phyloP scores from a whole-genome alignment of 140 eudicot species.

The Stevia rebaudiana region DNA sequence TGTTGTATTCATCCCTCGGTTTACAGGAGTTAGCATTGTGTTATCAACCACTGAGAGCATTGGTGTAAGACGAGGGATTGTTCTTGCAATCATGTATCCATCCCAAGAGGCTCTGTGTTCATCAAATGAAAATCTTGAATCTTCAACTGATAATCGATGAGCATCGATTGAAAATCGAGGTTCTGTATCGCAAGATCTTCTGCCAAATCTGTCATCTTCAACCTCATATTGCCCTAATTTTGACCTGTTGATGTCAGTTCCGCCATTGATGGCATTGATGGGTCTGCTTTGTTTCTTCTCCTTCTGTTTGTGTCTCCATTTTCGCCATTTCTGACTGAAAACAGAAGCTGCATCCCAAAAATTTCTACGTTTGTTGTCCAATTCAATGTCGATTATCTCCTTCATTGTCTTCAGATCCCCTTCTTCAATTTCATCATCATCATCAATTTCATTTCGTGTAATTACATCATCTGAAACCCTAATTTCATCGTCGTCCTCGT shows the following conservation, averaged over 20 bases:
- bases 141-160: conserved; percentile 55
- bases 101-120: conserved; percentile 97
- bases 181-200: conserved; percentile 81
- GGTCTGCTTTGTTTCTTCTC: conserved; percentile 24
- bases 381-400: conserved; percentile 72
- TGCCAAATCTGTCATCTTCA: conserved; percentile 46
- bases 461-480: conserved; percentile 34
- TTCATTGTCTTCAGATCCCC: conserved; percentile 81
- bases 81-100: conserved; percentile 74
- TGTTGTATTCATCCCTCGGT: conserved; percentile 15
- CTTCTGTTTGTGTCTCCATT: conserved; percentile 65
- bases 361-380: conserved; percentile 35
- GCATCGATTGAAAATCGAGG: conserved; percentile 74
- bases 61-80: conserved; percentile 63
- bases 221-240: conserved; percentile 41
- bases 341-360: conserved; percentile 69
- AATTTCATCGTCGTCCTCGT: conserved; percentile 20
- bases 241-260: conserved; percentile 4
- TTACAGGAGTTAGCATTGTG: conserved; percentile 35
- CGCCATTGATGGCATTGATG: conserved; percentile 7
- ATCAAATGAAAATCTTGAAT: conserved; percentile 45
- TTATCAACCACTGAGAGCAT: conserved; percentile 70
- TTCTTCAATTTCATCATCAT: conserved; percentile 24
- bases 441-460: conserved; percentile 23
- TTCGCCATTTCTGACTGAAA: conserved; percentile 58